Conservation (phyloP, 805 yeast genomes). For the Vanderwaltozyma tropicalis region DNA sequence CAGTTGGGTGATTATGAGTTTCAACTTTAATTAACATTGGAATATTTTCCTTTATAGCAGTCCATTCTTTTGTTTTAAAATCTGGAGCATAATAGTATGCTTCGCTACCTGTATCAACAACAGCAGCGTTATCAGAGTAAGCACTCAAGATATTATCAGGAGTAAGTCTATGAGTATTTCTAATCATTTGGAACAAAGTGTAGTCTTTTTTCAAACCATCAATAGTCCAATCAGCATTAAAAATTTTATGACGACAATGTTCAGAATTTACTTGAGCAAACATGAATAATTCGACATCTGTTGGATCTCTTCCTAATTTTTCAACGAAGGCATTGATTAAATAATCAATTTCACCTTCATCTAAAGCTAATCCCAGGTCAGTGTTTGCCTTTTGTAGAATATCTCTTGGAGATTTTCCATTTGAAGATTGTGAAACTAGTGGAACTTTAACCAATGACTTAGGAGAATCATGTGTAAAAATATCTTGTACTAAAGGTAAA, state of each 20-base stretch:
- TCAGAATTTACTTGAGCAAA: conserved; percentile 99
- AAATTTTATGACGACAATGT: conserved; percentile 98
- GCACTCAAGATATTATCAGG: conserved; percentile 86
- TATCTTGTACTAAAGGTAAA: conserved; percentile 56
- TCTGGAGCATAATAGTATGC: conserved; percentile 77
- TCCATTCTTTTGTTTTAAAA: conserved; percentile 60
- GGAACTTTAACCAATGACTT: conserved; percentile 75
- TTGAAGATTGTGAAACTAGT: conserved; percentile 41
- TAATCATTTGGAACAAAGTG: conserved; percentile 86
- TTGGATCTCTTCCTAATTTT: conserved; percentile 75
- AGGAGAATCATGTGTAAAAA: conserved; percentile 71
- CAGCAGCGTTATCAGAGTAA: conserved; percentile 96
- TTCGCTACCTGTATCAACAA: conserved; percentile 45
- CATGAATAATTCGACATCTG: conserved; percentile 96
- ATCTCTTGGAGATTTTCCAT: conserved; percentile 30
- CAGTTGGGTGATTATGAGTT: conserved; percentile 98
- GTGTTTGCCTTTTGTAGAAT: conserved; percentile 69
- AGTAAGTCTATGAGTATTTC: conserved; percentile 76
- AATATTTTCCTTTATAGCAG: conserved; percentile 61
- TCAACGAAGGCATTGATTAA: conserved; percentile 72
- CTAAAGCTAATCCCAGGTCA: conserved; percentile 86
- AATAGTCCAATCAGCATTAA: conserved; percentile 96
- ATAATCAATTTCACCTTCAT: conserved; percentile 85
- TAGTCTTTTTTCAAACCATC: conserved; percentile 67
- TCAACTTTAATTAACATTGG: conserved; percentile 92